These are phyloP conservation scores for Sordariomycetes sp. DNA, from an alignment of 2,329 filamentous ascomycete species.

Conservation along the genomic window DNA sequence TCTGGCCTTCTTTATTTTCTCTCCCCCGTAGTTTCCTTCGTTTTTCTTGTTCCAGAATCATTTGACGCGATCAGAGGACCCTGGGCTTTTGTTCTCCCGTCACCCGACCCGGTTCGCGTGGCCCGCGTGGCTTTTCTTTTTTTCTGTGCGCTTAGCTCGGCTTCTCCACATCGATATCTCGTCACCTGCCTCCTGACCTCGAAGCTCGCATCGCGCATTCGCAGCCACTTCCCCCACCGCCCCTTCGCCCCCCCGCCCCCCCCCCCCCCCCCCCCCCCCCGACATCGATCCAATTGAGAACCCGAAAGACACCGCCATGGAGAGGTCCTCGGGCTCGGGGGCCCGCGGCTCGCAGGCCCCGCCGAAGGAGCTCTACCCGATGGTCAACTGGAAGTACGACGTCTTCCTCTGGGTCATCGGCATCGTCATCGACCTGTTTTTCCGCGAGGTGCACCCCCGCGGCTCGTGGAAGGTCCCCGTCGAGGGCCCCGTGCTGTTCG, in stretches of 20 bases:
- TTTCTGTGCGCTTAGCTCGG: no score
- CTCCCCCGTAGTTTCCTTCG: no score
- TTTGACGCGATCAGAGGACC: no score
- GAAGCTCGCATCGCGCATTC: not conserved
- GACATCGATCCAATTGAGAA: not conserved
- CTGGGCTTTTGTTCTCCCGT: no score
- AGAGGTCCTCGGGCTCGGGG: not conserved
- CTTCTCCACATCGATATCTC: no score
- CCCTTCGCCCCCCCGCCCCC: no score
- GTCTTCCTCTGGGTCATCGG: slow-evolving; percentile 65
- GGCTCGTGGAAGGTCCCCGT: slow-evolving; percentile 91
- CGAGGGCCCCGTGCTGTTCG: slow-evolving; percentile 81
- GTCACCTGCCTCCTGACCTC: not conserved
- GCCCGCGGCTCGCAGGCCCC: not conserved
- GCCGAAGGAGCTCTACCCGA: slow-evolving; percentile 47
- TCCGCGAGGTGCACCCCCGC: slow-evolving; percentile 90
- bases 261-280: no score
- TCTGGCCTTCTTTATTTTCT: no score
- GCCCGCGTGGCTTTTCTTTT: no score
- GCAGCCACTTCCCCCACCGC: no score
- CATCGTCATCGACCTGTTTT: slow-evolving; percentile 89
- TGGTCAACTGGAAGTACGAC: slow-evolving; percentile 66
- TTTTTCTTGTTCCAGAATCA: no score
- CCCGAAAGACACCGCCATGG: not conserved
- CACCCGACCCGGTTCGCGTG: no score